Conservation (phyloP, 331 rosid species). For the Rhamnella rubrinervis region DNA sequence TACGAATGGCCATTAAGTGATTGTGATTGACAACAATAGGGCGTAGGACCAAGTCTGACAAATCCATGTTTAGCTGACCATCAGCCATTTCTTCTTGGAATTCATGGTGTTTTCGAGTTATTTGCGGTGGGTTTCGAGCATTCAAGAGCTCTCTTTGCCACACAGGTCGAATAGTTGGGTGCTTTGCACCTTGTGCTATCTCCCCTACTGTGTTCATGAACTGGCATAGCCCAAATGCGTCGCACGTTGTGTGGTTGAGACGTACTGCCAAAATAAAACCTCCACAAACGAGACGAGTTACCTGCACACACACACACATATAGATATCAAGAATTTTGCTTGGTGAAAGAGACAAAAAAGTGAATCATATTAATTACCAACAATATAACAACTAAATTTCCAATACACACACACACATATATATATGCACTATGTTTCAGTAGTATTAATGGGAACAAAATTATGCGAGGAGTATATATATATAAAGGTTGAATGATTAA, state of each 20-base stretch:
- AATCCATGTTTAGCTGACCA: background rate
- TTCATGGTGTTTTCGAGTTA: conserved; percentile 1
- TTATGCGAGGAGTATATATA: too few relatives aligned
- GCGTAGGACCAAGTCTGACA: conserved; percentile 1
- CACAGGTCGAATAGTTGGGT: conserved; percentile 10
- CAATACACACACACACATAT: too few relatives aligned
- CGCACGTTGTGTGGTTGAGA: too few relatives aligned
- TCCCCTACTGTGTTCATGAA: background rate
- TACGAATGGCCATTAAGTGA: conserved; percentile 19
- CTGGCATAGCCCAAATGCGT: background rate
- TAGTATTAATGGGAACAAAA: too few relatives aligned
- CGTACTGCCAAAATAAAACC: too few relatives aligned
- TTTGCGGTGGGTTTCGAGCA: background rate
- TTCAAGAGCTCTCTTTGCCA: conserved; percentile 11
- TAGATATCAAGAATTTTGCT: too few relatives aligned
- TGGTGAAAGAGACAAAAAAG: too few relatives aligned
- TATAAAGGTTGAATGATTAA: too few relatives aligned
- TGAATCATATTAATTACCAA: too few relatives aligned
- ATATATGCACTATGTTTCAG: too few relatives aligned
- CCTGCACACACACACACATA: background rate
- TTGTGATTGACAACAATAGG: conserved; percentile 30
- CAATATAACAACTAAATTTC: too few relatives aligned
- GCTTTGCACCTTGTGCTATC: background rate
- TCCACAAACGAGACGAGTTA: background rate
- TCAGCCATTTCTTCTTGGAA: background rate